Base-by-base conservation (phyloP, 2,329 filamentous ascomycete species). In the Annulohypoxylon truncatum region DNA sequence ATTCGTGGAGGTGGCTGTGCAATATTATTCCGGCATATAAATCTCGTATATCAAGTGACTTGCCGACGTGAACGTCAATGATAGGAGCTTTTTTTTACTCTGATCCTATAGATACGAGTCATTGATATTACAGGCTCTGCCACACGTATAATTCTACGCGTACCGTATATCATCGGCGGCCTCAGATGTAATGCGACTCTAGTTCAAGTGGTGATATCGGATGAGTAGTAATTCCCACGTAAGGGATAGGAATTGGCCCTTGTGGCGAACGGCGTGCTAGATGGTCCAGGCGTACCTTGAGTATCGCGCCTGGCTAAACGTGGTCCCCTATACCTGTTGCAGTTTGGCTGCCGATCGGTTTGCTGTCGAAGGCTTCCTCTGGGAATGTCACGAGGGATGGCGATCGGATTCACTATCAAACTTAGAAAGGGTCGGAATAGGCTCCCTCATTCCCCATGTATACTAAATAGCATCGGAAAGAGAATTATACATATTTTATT, bases 1-100 rank as follows among this genome's bases (percentile, higher is more conserved):
- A 60, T 50, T 48, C 50, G 63, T 67, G 67, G 71, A 66, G 68
- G 70, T 73, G 68, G 71, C 68, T 57, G 62, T 69, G 68, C 57
- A 53, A 20, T 50, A 29, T 31, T 46, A 28, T 40, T 46, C 46
- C 18, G 9, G 18, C 33, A 62, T 42, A 47, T 54, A 35, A 24
- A 69, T 55, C 56, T 42, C 54, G 54, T 58, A 47, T 67, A 48
- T 67, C 67, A 72, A 70, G 66, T 70, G 66, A 71, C 65, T 50
- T 59, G 29, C 20, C 31, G 40, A 40, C 31, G 38, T 47, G 24
- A 57, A 48, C 13, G 24, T 47, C 31, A 22, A 20, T 24, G 47
- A 53, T 46, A 35, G 53, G 29, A 46, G 15, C n/a, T 33, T 38
- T 15, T 38, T 13, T 5, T 6, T 22, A 35, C 48, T 2, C 31